Conservation (phyloP, 2,329 filamentous ascomycete species). For the Phoma sp. region DNA sequence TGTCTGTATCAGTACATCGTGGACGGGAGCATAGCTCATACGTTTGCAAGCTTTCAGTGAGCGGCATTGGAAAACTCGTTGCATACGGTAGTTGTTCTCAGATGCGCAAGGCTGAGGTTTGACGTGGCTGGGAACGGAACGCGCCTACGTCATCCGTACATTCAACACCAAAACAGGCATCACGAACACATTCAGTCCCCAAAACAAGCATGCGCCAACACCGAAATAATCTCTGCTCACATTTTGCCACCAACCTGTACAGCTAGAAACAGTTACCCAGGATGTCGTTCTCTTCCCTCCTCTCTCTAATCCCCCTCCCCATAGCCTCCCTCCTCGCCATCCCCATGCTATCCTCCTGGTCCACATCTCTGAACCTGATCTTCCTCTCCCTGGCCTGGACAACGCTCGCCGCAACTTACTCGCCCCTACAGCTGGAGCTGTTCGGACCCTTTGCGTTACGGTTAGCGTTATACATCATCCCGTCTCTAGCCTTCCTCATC, state of each 20-base stretch:
- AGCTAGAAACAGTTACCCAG: not conserved
- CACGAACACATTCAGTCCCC: constrained; percentile 1
- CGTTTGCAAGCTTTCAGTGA: too few species aligned
- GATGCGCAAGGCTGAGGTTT: not conserved
- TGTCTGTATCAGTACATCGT: too few species aligned
- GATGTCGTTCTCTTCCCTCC: constrained; percentile 41
- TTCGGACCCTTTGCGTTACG: constrained; percentile 73
- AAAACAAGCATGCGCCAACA: constrained; percentile 1
- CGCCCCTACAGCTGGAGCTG: constrained; percentile 76
- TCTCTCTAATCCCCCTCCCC: constrained; percentile 47
- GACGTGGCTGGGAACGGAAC: not conserved
- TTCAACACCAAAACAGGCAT: constrained; percentile 19
- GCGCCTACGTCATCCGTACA: constrained; percentile 14
- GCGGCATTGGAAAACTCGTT: too few species aligned
- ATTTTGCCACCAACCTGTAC: not conserved
- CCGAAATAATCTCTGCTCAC: not conserved
- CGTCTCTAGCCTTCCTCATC: constrained; percentile 73
- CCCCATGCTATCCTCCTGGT: constrained; percentile 76
- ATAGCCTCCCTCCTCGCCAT: constrained; percentile 71
- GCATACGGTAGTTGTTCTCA: too few species aligned
- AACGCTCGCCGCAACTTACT: constrained; percentile 78
- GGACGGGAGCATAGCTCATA: too few species aligned
- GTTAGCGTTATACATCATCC: constrained; percentile 72
- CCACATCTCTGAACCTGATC: constrained; percentile 80
- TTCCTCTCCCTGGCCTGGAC: constrained; percentile 94